Evolutionary conservation across 2,329 filamentous ascomycete species (phyloP), one percentile per base, ranked within the genome.

Genomic region (Fonsecaea multimorphosa): DNA sequence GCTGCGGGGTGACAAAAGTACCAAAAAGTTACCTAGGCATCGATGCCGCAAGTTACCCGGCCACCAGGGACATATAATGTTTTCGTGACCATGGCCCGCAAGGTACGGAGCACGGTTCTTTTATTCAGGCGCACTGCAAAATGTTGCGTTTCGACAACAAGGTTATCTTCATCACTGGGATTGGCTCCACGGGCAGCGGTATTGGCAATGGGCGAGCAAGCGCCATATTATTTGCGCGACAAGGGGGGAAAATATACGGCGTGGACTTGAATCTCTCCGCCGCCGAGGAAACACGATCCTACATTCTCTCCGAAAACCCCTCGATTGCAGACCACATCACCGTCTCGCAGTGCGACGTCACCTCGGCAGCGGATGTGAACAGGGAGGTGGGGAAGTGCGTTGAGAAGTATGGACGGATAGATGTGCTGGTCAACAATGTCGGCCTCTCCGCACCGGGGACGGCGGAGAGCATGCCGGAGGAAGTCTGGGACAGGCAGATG

Each of bases 381-480:
- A 72, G 73, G 0, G 79, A 86, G 0, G 79, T 87, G 11, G 78
- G 82, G 24, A 79, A 81, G 0, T 84, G 82, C 38, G 70, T 85
- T n/a, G 70, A 76, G 0, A 82, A 82, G 55, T 81, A 85, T 64
- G 83, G 84, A 11, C 78, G 82, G 7, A 82, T 87, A 59, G 85
- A 87, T 65, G 83, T 87, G 16, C 75, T 87, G 0, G 73, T 87
- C 12, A 85, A 86, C 66, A 87, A 87, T 57, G 85, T 86, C 1
- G 86, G 85, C 1, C 80, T 80, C 61, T 83, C 80, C 0, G 83
- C 86, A 61, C 79, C 79, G 0, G 83, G 84, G 0, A 76, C 77
- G 24, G 79, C 83, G 2, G 83, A 78, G 0, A 74, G 68, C 0
- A 80, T 85, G 75, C 58, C 64, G 0, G 82, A 85, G 58, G 77